phyloP scores from a whole-genome alignment of 2,329 filamentous ascomycete species.

The Gremmenia infestans region DNA sequence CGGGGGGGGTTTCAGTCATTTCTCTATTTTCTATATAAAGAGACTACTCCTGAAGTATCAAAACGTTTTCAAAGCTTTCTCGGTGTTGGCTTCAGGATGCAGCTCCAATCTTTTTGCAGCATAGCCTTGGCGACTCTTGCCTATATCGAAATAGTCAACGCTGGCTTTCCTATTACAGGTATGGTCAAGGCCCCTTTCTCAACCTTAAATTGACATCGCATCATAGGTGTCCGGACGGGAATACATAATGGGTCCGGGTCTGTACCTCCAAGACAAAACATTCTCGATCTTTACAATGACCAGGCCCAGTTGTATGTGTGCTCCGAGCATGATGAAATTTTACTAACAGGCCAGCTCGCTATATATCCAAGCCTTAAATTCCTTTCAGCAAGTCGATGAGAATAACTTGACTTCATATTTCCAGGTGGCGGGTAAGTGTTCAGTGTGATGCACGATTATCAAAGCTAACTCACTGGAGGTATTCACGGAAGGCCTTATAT shows the following conservation, averaged over 20 bases:
- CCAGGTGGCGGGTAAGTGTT: slow-evolving; percentile 9
- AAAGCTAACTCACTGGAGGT: background rate
- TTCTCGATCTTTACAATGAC: slow-evolving; percentile 4
- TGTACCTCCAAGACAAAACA: slow-evolving; percentile 5
- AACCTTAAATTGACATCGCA: background rate
- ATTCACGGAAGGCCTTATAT: slow-evolving; percentile 13
- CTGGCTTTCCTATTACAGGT: background rate
- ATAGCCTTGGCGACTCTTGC: background rate
- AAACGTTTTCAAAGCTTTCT: too few species aligned
- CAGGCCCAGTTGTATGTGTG: slow-evolving; percentile 5
- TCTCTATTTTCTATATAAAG: too few species aligned
- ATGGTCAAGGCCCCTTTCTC: background rate
- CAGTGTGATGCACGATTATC: background rate
- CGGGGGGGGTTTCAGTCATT: too few species aligned
- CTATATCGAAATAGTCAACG: background rate
- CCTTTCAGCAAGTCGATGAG: slow-evolving; percentile 2
- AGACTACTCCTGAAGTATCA: too few species aligned
- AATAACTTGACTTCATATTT: slow-evolving; percentile 8
- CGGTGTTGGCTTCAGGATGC: background rate
- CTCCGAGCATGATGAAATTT: too few species aligned
- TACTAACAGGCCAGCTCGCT: slow-evolving; percentile 5
- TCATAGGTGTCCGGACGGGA: slow-evolving; percentile 5
- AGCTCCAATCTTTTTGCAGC: background rate
- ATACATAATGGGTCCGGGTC: slow-evolving; percentile 2
- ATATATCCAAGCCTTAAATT: slow-evolving; percentile 11